Evolutionary conservation across 805 yeast genomes (phyloP), one percentile per base, ranked within the genome.

Genomic region (Kuraishia ogatae): DNA sequence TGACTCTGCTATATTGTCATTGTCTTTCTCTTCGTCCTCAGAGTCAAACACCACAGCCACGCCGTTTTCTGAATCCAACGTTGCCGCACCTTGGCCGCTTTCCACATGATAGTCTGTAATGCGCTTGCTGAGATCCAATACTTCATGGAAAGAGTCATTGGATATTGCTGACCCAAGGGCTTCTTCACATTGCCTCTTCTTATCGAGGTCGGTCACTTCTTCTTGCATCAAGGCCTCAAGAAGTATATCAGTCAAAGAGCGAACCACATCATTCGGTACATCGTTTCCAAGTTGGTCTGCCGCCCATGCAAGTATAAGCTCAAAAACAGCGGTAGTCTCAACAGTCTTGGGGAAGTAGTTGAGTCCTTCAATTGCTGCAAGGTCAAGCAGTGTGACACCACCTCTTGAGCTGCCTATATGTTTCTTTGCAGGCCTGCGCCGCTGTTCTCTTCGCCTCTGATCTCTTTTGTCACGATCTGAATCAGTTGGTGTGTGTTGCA

Each of bases 231-330:
- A 61, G 1, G 78, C 68, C 58, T 80, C 85, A 47, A 89, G 61
- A 0, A 84, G 64, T 2, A 84, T 72, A 64, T 88, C 94, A 1
- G 89, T 81, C 3, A 91, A 88, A 2, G 94, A 85, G 21, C 83
- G 65, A 1, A 90, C 76, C 1, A 83, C 80, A 49, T 83, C 88
- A 55, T 87, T 90, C 8, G 92, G 81, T n/a, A 88, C 80, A 65
- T 91, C 97, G 52, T 74, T 75, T 13, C 85, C 87, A 47, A 87
- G 68, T 19, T 75, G 71, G 2, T 71, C 66, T 5, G 79, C 74
- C 2, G 87, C 80, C 82, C 88, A 82, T 0, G 79, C 66, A 57
- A 86, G 69, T n/a, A 90, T 73, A 49, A 73, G 65, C 49, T 82
- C 85, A 65, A 83, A 87, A 0, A 73, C 66, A 29, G 71, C 73